A percentile compares a stretch with the other conserved stretches of the same genome.
These are phyloP conservation scores for Calonectria hawksworthii DNA, from an alignment of 2,329 filamentous ascomycete genomes.

Conservation along the genomic window DNA sequence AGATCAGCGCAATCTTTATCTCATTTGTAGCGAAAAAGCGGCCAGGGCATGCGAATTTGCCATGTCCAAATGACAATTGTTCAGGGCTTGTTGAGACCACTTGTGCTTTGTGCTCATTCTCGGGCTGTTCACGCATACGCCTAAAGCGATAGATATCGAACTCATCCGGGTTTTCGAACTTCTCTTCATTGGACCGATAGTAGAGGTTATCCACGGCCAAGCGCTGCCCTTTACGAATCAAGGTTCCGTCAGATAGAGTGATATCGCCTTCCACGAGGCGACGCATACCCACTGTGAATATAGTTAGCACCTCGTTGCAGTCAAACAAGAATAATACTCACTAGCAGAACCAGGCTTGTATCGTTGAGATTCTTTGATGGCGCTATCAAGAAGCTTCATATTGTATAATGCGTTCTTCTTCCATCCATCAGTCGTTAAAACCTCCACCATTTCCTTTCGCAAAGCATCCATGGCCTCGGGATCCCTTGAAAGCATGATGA, in stretches of 20 bases:
- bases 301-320: too few relatives aligned
- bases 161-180: neutral
- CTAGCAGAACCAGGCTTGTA: neutral
- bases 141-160: neutral
- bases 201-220: neutral
- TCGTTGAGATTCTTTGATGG: neutral
- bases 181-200: neutral
- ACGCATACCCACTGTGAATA: neutral
- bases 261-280: neutral
- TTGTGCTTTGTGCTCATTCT: neutral
- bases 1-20: neutral
- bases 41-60: neutral
- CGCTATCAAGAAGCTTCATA: neutral
- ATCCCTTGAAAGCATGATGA: neutral
- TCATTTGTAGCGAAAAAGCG: neutral
- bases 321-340: neutral
- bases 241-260: neutral
- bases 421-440: neutral
- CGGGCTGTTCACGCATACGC: neutral
- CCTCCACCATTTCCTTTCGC: neutral
- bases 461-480: neutral
- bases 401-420: neutral
- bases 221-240: neutral
- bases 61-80: neutral
- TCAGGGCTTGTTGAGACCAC: neutral